Base-by-base conservation (phyloP, 1,139 yeast species). In the Taphrina pruni region DNA sequence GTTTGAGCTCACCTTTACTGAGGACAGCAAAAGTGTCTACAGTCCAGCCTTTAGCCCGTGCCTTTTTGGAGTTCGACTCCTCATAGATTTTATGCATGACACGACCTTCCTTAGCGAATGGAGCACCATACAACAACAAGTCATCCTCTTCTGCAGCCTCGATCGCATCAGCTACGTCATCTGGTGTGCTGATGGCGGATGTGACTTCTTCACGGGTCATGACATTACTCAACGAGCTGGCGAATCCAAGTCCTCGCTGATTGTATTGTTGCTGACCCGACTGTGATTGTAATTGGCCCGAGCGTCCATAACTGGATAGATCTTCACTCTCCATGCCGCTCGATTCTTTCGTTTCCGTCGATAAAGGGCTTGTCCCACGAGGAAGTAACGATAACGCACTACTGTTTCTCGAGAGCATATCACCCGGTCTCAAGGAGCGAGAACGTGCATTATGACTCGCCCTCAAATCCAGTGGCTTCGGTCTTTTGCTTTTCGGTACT, bases 21-120 rank as follows among this genome's bases (percentile, higher is more conserved):
- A 77, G 75, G 5, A 76, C 76, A 36, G 77, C 77, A 75, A 77
- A 76, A 26, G 74, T 74, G 70, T 76, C 72, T 5, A 41, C 21
- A n/a, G 73, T 66, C 79, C 79, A 75, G 41, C 75, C 73, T 64
- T 75, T 72, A 39, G 71, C 76, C 67, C 75, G 76, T 32, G 78
- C 76, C 54, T 72, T 72, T 38, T 67, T 69, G n/a, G 70, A 70
- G 39, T 69, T 60, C 6, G 76, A 75, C 72, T 84, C 78, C 66
- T 81, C 75, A 20, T 83, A 79, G 11, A 54, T n/a, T 73, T 82
- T 84, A 75, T 83, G 81, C 73, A 85, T 83, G 72, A 88, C 80
- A 60, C 89, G 77, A 0, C 96, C 95, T 78, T 89, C 95, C 75
- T 89, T 88, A 70, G 88, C 84, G 85, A 90, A 89, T 1, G 95